Conservation (phyloP, 148 eudicot genomes). For the Rhododendron molle region DNA sequence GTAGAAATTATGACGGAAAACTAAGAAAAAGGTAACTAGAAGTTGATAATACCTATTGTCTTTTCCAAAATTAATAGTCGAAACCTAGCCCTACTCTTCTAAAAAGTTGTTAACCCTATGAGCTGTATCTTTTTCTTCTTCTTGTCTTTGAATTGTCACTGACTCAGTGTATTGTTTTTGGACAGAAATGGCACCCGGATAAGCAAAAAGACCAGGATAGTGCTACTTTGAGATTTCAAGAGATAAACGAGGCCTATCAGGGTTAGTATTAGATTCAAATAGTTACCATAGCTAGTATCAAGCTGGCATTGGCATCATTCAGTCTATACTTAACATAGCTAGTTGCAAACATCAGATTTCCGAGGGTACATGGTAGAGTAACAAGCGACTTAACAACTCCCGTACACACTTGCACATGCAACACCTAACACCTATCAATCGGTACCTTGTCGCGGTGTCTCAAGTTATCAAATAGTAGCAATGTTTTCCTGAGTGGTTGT, state of each 20-base stretch:
- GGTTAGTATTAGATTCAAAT: conserved; percentile 36
- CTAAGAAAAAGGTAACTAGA: not conserved
- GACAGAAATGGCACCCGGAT: conserved; percentile 97
- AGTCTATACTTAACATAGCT: too few species aligned
- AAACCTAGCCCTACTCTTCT: not conserved
- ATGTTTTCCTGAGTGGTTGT: too few species aligned
- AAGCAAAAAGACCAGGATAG: conserved; percentile 58
- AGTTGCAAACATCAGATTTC: too few species aligned
- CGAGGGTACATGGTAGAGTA: too few species aligned
- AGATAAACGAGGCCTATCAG: conserved; percentile 90
- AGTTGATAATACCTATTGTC: not conserved
- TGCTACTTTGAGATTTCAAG: conserved; percentile 79
- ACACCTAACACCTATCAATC: too few species aligned
- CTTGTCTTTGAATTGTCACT: not conserved
- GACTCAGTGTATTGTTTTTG: conserved; percentile 11
- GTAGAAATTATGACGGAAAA: not conserved
- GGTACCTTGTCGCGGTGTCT: too few species aligned
- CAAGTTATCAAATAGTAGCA: too few species aligned
- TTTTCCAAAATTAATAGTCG: not conserved
- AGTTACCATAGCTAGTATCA: too few species aligned
- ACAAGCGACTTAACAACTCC: too few species aligned
- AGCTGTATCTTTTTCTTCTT: not conserved
- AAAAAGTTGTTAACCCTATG: not conserved
- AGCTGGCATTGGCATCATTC: too few species aligned
- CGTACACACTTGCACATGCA: too few species aligned